Conservation (phyloP, 805 yeast genomes). For the Lachancea nothofagi region DNA sequence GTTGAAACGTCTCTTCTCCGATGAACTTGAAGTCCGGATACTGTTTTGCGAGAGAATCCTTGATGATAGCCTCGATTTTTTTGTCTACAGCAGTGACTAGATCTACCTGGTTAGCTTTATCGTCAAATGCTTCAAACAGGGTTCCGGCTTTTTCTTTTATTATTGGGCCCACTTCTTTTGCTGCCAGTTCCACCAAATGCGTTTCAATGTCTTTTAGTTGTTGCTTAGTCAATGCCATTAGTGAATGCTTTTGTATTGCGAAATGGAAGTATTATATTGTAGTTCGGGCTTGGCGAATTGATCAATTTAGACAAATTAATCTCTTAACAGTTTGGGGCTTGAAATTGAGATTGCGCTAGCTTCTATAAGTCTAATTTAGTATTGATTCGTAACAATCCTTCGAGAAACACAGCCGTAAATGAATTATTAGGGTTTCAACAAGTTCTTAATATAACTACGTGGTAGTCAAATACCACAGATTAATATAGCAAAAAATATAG, state of each 20-base stretch:
- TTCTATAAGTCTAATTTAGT: too few relatives aligned
- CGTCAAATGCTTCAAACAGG: slow-evolving; percentile 40
- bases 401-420: too few relatives aligned
- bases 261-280: too few relatives aligned
- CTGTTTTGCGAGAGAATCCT: slow-evolving; percentile 24
- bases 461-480: too few relatives aligned
- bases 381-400: too few relatives aligned
- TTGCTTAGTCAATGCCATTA: slow-evolving; percentile 18
- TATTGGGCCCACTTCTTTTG: slow-evolving; percentile 26
- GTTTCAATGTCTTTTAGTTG: slow-evolving; percentile 27
- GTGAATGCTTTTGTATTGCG: background rate
- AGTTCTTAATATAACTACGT: background rate
- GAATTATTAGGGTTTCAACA: background rate
- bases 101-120: slow-evolving; percentile 57
- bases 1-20: slow-evolving; percentile 56
- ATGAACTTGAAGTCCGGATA: slow-evolving; percentile 50
- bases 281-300: too few relatives aligned
- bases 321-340: too few relatives aligned
- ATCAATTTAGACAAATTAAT: too few relatives aligned
- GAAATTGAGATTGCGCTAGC: too few relatives aligned
- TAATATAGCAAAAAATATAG: slow-evolving; percentile 2
- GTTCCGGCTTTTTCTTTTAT: slow-evolving; percentile 25
- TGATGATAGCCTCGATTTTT: slow-evolving; percentile 42
- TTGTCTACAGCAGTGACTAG: slow-evolving; percentile 58
- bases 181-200: slow-evolving; percentile 19